phyloP scores from a whole-genome alignment of 352 stramenopile genomes.

The Pythium aristosporum region DNA sequence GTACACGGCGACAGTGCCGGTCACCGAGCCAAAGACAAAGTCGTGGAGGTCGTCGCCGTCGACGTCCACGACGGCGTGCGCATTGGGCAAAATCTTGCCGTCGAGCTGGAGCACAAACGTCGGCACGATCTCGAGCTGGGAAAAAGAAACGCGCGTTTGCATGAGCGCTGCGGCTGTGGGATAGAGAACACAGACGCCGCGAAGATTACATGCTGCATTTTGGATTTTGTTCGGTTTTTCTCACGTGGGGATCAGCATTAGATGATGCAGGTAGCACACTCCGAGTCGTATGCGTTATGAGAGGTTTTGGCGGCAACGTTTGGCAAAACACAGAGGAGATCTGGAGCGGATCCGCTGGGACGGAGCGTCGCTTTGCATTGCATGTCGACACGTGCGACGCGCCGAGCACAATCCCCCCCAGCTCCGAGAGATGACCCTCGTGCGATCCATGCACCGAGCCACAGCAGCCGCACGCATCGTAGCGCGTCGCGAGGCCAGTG shows the following conservation, averaged over 20 bases:
- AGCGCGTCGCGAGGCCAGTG: constrained; percentile 1
- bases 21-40: constrained; percentile 64
- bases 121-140: constrained; percentile 65
- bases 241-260: background rate
- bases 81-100: constrained; percentile 70
- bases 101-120: constrained; percentile 60
- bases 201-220: constrained; percentile 14
- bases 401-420: background rate
- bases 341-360: background rate
- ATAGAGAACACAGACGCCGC: background rate
- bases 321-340: constrained; percentile 24
- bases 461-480: background rate
- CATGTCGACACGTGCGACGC: constrained; percentile 5
- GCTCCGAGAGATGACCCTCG: constrained; percentile 1
- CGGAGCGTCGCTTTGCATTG: background rate
- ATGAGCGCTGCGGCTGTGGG: background rate
- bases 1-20: constrained; percentile 61
- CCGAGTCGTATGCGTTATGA: constrained; percentile 7
- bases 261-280: constrained; percentile 7
- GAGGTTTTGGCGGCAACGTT: constrained; percentile 17
- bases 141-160: background rate
- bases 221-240: background rate
- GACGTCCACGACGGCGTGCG: constrained; percentile 59
- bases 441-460: constrained; percentile 5
- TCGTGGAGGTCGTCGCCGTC: constrained; percentile 64